Evolutionary conservation across 1,284 basidiomycete species (phyloP).

Genomic region (Polyporus tsugae): DNA sequence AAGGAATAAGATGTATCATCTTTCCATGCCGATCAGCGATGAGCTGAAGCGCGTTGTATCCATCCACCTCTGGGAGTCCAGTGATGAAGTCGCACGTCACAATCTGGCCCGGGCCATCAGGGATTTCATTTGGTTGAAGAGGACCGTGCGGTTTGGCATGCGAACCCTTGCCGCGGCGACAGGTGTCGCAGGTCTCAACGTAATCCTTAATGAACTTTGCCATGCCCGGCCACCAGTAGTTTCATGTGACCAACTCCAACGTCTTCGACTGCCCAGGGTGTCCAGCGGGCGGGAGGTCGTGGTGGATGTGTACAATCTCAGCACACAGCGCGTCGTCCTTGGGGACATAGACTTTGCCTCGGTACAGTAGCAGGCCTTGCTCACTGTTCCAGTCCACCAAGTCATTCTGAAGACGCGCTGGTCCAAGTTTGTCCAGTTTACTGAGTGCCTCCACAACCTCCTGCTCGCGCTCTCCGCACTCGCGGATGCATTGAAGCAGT

Average conservation of each 20-base stretch:
- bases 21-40: conserved; percentile 27
- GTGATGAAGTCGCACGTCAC: conserved; percentile 49
- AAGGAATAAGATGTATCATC: conserved; percentile 15
- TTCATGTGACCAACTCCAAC: neutral
- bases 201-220: conserved; percentile 45
- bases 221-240: conserved; percentile 30
- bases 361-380: conserved; percentile 43
- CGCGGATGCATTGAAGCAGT: neutral
- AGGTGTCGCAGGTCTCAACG: conserved; percentile 47
- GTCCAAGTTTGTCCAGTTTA: neutral
- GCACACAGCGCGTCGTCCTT: neutral
- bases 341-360: conserved; percentile 37
- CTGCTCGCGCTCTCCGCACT: neutral
- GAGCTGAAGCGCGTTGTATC: conserved; percentile 36
- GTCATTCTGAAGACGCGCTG: neutral
- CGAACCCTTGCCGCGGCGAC: conserved; percentile 46
- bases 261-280: conserved; percentile 7
- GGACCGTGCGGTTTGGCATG: conserved; percentile 12
- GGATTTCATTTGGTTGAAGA: conserved; percentile 19
- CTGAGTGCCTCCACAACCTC: neutral
- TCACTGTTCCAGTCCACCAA: neutral
- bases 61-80: conserved; percentile 41
- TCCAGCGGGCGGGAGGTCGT: conserved; percentile 1
- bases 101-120: conserved; percentile 10
- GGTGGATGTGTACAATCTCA: conserved; percentile 1